Evolutionary conservation across 768 basidiomycete species (phyloP).

Genomic region (Daedaleopsis sinensis): DNA sequence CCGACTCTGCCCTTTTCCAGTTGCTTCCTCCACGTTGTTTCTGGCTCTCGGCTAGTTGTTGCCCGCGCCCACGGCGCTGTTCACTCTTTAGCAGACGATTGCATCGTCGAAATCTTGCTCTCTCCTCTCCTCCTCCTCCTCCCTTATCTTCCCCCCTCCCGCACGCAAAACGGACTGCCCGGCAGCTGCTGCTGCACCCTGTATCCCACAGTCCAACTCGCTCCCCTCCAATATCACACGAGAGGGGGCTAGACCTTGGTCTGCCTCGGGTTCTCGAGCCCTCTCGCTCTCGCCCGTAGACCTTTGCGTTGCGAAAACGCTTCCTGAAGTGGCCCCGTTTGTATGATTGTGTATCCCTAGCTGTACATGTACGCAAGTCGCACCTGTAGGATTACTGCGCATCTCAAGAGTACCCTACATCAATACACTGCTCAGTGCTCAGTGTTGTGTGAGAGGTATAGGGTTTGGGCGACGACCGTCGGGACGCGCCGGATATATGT

Average conservation of each 20-base stretch:
- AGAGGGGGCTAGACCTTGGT: not conserved
- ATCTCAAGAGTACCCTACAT: constrained; percentile 8
- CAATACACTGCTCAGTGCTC: not conserved
- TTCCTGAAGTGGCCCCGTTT: constrained; percentile 10
- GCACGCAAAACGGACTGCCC: not conserved
- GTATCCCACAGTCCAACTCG: too few relatives aligned
- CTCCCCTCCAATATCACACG: too few relatives aligned
- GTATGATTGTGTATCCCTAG: constrained; percentile 20
- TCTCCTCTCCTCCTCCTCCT: too few relatives aligned
- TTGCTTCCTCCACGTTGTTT: constrained; percentile 6
- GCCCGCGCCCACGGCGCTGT: constrained; percentile 10
- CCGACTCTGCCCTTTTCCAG: not conserved
- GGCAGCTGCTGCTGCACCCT: not conserved
- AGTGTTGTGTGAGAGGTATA: not conserved
- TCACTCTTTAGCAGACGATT: constrained; percentile 20
- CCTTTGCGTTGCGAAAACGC: too few relatives aligned
- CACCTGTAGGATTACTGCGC: constrained; percentile 13
- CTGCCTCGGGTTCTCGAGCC: constrained; percentile 1
- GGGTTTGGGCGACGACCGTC: not conserved
- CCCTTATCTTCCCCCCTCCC: too few relatives aligned
- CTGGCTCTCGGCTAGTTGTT: not conserved
- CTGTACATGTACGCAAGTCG: constrained; percentile 12
- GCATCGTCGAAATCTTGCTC: constrained; percentile 8
- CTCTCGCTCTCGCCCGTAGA: not conserved
- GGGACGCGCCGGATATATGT: too few relatives aligned